Evolutionary conservation across 2,329 filamentous ascomycete genomes (phyloP), one percentile per base, ranked within the genome.

Genomic region (Pseudocercospora musae): DNA sequence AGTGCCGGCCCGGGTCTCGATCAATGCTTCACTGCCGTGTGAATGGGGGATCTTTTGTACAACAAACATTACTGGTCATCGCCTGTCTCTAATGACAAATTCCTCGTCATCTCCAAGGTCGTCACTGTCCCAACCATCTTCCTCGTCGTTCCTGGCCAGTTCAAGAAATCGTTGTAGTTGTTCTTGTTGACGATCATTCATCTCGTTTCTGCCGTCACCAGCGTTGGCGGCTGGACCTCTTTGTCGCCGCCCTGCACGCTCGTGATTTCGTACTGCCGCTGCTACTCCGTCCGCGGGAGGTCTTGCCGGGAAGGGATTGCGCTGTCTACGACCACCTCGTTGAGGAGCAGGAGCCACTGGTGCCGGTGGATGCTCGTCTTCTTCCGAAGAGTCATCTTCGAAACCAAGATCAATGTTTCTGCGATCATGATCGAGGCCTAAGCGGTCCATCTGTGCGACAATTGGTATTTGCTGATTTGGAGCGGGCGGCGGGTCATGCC

Each of bases 41-140:
- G 15, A 27, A 40, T 60, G 21, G 42, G 55, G 49, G 29, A 63
- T 59, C 27, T 59, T 25, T 52, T 52, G 31, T 53, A 42, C 54
- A 42, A 61, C 50, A 40, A 44, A 60, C 10, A 54, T 40, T 23
- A 23, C 6, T 13, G 21, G 33, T 57, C 37, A 57, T 55, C 59
- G 57, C 44, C 65, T 58, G 5, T 55, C 52, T 42, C 57, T 66
- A 46, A 72, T 72, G 15, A 66, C 61, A 62, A 71, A 72, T 21
- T 69, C 70, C 27, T 72, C 73, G 59, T 75, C 73, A 11, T 74
- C 73, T 18, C 83, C 81, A 56, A 85, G 66, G 68, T 85, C 84
- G 69, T 86, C 84, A 64, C 82, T 85, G 65, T 85, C 82, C 84
- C 84, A 86, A 62, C 80, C 84, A 66, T 85, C 84, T 71, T 86